Evolutionary conservation across 1,284 basidiomycete genomes (phyloP).

Genomic region (Mycena sp.): DNA sequence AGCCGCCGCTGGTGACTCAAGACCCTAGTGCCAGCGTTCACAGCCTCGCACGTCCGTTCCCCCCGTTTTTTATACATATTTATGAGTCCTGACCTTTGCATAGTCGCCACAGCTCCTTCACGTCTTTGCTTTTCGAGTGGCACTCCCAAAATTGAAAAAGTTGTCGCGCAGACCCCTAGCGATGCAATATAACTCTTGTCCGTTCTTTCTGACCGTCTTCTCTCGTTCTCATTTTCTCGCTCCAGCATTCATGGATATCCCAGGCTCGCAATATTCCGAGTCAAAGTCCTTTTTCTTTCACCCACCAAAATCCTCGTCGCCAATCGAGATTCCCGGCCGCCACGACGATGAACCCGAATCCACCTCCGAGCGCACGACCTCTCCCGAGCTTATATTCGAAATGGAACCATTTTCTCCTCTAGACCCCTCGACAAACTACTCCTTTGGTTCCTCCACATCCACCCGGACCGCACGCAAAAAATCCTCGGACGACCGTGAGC

Average conservation of each 20-base stretch:
- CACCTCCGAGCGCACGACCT: conserved; percentile 42
- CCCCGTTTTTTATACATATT: not conserved
- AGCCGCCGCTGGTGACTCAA: not conserved
- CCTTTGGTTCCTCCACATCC: conserved; percentile 29
- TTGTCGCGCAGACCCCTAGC: conserved; percentile 2
- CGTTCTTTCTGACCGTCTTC: not conserved
- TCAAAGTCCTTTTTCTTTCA: conserved; percentile 29
- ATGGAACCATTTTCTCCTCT: conserved; percentile 52
- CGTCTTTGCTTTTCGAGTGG: conserved; percentile 14
- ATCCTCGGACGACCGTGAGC: conserved; percentile 36
- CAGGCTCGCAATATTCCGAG: conserved; percentile 30
- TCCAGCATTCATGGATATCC: conserved; percentile 26
- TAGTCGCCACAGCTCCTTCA: conserved; percentile 14
- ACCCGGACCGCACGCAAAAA: conserved; percentile 31
- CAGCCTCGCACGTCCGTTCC: conserved; percentile 16
- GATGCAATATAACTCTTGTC: conserved; percentile 24
- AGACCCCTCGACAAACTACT: conserved; percentile 36
- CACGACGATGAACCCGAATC: conserved; percentile 28
- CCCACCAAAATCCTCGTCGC: conserved; percentile 45
- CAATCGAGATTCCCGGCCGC: conserved; percentile 52
- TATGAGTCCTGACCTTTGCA: not conserved
- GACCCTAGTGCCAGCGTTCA: conserved; percentile 20
- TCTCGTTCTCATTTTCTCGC: conserved; percentile 26
- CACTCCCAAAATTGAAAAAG: conserved; percentile 22
- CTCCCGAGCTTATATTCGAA: conserved; percentile 56